Conservation (phyloP, 257 asterid species). For the Solanum gandarillasii region DNA sequence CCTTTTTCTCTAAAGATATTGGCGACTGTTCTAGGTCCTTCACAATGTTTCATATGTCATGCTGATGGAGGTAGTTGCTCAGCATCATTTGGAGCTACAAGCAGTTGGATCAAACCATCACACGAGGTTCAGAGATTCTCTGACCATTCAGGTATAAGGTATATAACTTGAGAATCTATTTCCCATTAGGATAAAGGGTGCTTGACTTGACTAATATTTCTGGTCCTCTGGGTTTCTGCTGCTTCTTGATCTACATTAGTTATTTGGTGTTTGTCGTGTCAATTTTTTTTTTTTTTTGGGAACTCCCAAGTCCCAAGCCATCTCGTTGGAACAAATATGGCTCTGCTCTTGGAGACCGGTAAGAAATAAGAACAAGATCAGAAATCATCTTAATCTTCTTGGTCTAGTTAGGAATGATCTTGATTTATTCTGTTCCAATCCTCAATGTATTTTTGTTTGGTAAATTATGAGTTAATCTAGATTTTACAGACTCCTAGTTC, state of each 20-base stretch:
- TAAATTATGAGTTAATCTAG: neutral
- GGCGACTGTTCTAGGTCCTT: constrained; percentile 25
- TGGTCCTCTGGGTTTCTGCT: neutral
- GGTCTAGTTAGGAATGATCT: neutral
- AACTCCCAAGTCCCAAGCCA: neutral
- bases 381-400: neutral
- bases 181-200: neutral
- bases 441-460: neutral
- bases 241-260: neutral
- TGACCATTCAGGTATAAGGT: constrained; percentile 52
- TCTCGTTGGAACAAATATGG: neutral
- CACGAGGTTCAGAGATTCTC: constrained; percentile 33
- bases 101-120: constrained; percentile 32
- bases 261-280: neutral
- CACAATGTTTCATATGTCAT: constrained; percentile 33
- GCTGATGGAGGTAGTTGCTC: constrained; percentile 51
- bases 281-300: neutral
- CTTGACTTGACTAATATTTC: neutral
- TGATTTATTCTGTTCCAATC: neutral
- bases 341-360: neutral
- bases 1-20: neutral
- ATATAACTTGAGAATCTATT: neutral
- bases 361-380: neutral
- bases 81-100: constrained; percentile 25
- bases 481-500: neutral